Base-by-base conservation (phyloP, 2,329 filamentous ascomycete species). In the Sarocladium strictum region DNA sequence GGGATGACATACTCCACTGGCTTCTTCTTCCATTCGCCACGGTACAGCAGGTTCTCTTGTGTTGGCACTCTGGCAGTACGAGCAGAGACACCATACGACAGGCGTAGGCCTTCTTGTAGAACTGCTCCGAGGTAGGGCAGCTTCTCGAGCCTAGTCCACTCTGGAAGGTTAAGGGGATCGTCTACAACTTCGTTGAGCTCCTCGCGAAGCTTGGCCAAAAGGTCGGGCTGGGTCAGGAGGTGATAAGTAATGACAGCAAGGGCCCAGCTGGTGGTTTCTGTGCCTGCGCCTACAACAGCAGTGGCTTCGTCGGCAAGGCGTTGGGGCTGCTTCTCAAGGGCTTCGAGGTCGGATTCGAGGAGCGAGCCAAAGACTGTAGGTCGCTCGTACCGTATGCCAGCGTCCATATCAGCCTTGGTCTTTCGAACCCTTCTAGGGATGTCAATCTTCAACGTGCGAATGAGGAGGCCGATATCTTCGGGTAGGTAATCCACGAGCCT, bases 71-170 rank as follows among this genome's bases (percentile, higher is more conserved):
- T 61, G 1, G 63, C 56, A 2, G 61, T 62, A 10, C 66, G 61
- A 26, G 56, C 56, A 1, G 64, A 59, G 4, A 67, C 62, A 12
- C 66, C 67, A 29, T 67, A 65, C 12, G 64, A 64, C 21, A 71
- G 57, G 1, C 72, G 68, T 4, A 74, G 54, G 1, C 65, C 62
- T 50, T 74, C 72, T 21, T 69, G 64, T 11, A 74, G 62, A 2
- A 73, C 66, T 2, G 67, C 69, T 32, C 64, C 60, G 0, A 74
- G 59, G 47, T 72, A 74, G 0, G 71, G 68, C 0, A 68, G 61
- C 43, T 63, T 61, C 55, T 73, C 71, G 1, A 74, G 64, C 1
- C 58, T 56, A 0, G 58, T 64, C 66, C 64, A 69, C 1, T 58
- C 55, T 2, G 50, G 50, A 2, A 65, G 61, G 2, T 67, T 58